These are phyloP conservation scores for Poa pratensis DNA, from an alignment of 176 grass and related monocot species.

Conservation along the genomic window DNA sequence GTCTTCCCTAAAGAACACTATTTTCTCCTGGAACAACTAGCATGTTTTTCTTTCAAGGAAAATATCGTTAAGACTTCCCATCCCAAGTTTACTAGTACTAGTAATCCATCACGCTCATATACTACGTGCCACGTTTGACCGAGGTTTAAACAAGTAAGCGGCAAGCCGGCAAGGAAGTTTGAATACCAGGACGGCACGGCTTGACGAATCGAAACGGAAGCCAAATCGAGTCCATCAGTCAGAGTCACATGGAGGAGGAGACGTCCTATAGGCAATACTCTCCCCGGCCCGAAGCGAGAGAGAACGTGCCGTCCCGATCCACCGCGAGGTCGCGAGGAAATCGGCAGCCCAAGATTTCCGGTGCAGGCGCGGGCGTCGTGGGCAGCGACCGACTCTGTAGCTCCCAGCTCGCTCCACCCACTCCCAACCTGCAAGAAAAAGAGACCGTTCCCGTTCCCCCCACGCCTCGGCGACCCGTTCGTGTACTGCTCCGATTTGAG, in stretches of 20 bases:
- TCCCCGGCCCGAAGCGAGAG: background rate
- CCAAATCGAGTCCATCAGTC: background rate
- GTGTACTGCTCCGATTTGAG: background rate
- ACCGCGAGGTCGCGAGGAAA: constrained; percentile 5
- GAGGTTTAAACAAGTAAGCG: too few relatives aligned
- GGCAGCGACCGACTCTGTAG: background rate
- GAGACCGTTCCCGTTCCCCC: background rate
- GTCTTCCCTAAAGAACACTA: too few relatives aligned
- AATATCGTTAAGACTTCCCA: too few relatives aligned
- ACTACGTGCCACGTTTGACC: too few relatives aligned
- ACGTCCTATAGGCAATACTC: background rate
- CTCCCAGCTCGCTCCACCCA: background rate
- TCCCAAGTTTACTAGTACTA: too few relatives aligned
- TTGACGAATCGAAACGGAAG: too few relatives aligned
- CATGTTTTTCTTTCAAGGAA: too few relatives aligned
- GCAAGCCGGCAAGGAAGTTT: too few relatives aligned
- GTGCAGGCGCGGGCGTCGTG: constrained; percentile 41
- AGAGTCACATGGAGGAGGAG: background rate
- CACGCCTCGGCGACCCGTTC: background rate
- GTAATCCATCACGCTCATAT: too few relatives aligned
- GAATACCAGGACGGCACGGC: too few relatives aligned
- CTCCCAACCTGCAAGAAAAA: background rate
- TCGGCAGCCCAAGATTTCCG: background rate
- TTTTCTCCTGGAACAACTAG: too few relatives aligned
- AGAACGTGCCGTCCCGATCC: background rate